Evolutionary conservation across 805 yeast genomes (phyloP), one percentile per base, ranked within the genome.

Genomic region (Kurtzmaniella cleridarum): DNA sequence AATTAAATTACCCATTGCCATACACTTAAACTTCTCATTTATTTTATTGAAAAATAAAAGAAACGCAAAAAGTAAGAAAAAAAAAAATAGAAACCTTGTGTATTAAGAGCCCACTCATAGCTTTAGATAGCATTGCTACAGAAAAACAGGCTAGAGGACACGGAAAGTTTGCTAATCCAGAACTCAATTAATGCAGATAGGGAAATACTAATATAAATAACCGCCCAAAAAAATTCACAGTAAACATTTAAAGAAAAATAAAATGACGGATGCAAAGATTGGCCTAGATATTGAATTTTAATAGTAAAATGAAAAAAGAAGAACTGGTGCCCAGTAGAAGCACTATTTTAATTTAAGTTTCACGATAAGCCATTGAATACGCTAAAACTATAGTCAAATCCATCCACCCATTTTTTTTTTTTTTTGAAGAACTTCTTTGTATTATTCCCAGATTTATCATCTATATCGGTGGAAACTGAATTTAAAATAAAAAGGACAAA

Each of bases 91-190:
- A 39, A 12, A 50, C 34, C 2, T 49, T 53, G 40, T 48, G 51
- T 3, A 58, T 53, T n/a, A 55, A 27, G 12, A 53, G 34, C 1
- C 56, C 60, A 11, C 51, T 38, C 9, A 55, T 31, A 10, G 54
- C 49, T 16, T 49, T 49, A 13, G 58, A 44, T 24, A 57, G 35
- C 29, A 50, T 45, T 5, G 57, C 56, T 4, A 47, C 44, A 7
- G 45, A 47, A 31, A 46, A 50, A 37, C 54, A 47, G 30, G 51
- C 38, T 3, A 57, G 53, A 34, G 48, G 47, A 40, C 60, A n/a
- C n/a, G n/a, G n/a, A n/a, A n/a, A n/a, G n/a, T n/a, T n/a, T n/a
- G n/a, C n/a, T 45, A 32, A 53, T 50, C 50, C 52, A 55, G 39
- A 47, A 49, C 1, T 54, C 40, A 30, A 56, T n/a, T n/a, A n/a